Conservation (phyloP, 768 basidiomycete species). For the Royoungia palumana region DNA sequence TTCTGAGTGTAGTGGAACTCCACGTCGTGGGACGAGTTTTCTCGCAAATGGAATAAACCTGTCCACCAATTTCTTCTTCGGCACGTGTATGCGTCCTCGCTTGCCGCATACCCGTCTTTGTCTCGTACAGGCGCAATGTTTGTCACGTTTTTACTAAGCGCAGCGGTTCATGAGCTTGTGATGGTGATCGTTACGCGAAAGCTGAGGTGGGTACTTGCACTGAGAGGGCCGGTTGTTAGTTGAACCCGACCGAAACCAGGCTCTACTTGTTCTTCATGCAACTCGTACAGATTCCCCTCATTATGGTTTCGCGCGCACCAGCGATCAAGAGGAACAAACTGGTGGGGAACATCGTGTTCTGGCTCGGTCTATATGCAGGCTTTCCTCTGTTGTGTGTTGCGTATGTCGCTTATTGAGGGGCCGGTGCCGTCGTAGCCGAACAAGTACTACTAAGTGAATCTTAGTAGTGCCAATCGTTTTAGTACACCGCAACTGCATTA, state of each 20-base stretch:
- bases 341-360: slow-evolving; percentile 85
- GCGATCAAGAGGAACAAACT: slow-evolving; percentile 77
- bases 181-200: slow-evolving; percentile 96
- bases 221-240: neutral
- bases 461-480: too few species aligned
- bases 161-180: slow-evolving; percentile 88
- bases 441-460: too few species aligned
- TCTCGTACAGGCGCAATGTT: slow-evolving; percentile 84
- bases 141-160: slow-evolving; percentile 88
- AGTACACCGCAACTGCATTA: too few species aligned
- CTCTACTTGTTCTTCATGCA: slow-evolving; percentile 84
- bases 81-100: slow-evolving; percentile 92
- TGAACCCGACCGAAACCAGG: slow-evolving; percentile 34
- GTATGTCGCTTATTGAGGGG: slow-evolving; percentile 51
- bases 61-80: slow-evolving; percentile 91
- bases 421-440: neutral
- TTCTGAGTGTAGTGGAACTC: slow-evolving; percentile 78
- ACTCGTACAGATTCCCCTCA: slow-evolving; percentile 90
- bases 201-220: slow-evolving; percentile 61
- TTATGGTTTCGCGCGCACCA: slow-evolving; percentile 73
- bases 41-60: slow-evolving; percentile 98
- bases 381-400: slow-evolving; percentile 91
- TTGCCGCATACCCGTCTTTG: slow-evolving; percentile 64
- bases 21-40: slow-evolving; percentile 95
- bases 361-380: slow-evolving; percentile 88